Evolutionary conservation across 208 protist species (phyloP), one percentile per base, ranked within the genome.

Genomic region (Trypanosomatidae sp.): DNA sequence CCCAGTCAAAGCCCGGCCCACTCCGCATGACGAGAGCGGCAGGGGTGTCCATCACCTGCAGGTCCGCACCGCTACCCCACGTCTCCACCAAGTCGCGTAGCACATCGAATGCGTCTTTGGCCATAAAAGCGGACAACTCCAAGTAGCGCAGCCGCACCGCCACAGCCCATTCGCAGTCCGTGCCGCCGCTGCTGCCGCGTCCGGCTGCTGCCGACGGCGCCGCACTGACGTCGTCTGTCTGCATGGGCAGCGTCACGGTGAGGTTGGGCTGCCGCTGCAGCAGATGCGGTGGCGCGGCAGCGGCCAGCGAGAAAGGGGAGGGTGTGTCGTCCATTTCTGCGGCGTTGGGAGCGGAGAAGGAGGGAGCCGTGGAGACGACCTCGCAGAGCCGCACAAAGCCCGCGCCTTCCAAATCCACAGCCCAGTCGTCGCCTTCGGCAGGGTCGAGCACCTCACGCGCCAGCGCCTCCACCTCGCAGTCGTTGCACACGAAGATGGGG

Each of bases 11-110:
- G 28, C 75, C 66, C 0, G 82, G 60, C 13, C 82, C 80, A 66
- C 88, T 92, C 13, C 81, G 83, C 78, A 88, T 80, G 9, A 92
- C 88, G 28, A 90, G 71, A 3, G 81, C 62, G 9, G 87, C 70
- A 1, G 88, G 88, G 22, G 77, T 74, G n/a, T 86, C 81, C 19
- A 84, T 52, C 39, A 69, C 75, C 52, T 66, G 9, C 55, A 89
- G 62, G 66, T 92, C 85, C 6, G 76, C 19, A 10, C 75, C 75
- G 15, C 60, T 28, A 4, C 74, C 69, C 65, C 82, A 86, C 36
- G 77, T 60, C 49, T 73, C 76, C 3, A 80, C 56, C 3, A 86
- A 28, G 1, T 81, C 82, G 36, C 71, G 69, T 1, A 88, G 74
- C 17, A 81, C 81, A 44, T 82, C 74, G 10, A 89, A 77, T 0